Conservation (phyloP, 176 grass and related monocot species). For the Oryza glaberrima region DNA sequence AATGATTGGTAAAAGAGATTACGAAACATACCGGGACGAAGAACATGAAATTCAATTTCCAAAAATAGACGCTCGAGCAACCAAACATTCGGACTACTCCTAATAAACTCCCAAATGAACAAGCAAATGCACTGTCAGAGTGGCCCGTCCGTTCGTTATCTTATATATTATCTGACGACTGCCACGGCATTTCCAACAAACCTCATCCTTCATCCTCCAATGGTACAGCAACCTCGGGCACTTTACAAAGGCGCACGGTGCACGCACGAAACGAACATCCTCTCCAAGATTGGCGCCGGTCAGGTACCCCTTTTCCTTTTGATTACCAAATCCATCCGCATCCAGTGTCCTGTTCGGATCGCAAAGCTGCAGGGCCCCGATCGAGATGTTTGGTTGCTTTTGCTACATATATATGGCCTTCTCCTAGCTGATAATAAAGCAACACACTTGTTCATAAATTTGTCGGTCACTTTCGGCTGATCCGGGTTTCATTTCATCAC, state of each 20-base stretch:
- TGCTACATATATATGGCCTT: not conserved
- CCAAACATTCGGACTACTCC: not conserved
- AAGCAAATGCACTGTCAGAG: not conserved
- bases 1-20: not conserved
- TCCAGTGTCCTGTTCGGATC: not conserved
- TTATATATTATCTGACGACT: constrained; percentile 22
- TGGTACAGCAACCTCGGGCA: not conserved
- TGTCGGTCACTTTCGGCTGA: not conserved
- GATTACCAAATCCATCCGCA: not conserved
- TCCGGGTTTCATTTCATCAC: not conserved
- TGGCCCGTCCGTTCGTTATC: not conserved
- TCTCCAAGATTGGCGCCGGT: not conserved
- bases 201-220: constrained; percentile 35
- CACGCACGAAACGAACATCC: constrained; percentile 37
- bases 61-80: too few species aligned
- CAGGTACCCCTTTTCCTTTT: not conserved
- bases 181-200: constrained; percentile 10
- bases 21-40: not conserved
- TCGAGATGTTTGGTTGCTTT: constrained; percentile 1
- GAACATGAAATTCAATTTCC: too few species aligned
- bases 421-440: not conserved
- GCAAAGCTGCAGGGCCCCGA: not conserved
- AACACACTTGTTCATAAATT: too few species aligned
- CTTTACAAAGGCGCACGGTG: constrained; percentile 16
- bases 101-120: not conserved